Evolutionary conservation across 805 yeast genomes (phyloP).

Genomic region (Lachancea waltii): DNA sequence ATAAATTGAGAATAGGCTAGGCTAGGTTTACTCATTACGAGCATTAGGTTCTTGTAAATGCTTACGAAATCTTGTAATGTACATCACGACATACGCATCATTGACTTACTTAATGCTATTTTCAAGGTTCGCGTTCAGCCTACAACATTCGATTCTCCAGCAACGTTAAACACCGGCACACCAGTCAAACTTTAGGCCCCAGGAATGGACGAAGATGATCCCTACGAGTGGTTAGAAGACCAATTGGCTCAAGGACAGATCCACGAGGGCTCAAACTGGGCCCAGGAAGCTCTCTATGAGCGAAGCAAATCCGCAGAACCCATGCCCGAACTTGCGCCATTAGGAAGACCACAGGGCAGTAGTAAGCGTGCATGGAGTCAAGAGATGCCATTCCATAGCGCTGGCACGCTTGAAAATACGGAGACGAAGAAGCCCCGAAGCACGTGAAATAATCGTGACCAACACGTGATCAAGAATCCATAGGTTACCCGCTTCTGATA

Average conservation of each 20-base stretch:
- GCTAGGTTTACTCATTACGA: no score
- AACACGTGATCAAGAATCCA: no score
- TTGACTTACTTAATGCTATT: no score
- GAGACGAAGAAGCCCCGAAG: not conserved
- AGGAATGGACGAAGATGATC: constrained; percentile 7
- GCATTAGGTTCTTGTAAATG: no score
- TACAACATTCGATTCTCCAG: not conserved
- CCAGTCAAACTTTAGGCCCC: not conserved
- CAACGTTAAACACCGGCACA: not conserved
- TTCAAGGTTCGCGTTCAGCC: not conserved
- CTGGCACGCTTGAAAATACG: not conserved
- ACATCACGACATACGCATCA: no score
- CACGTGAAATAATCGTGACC: no score
- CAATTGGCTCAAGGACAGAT: no score
- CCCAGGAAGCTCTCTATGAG: constrained; percentile 5
- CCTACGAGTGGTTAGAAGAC: constrained; percentile 14
- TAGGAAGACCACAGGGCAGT: not conserved
- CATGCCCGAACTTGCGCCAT: constrained; percentile 7
- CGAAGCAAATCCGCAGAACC: constrained; percentile 8
- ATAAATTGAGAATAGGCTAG: no score
- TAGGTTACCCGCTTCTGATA: no score
- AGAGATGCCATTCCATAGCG: not conserved
- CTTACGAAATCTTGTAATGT: no score
- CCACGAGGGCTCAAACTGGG: no score
- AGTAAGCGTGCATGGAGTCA: not conserved